A percentile compares a stretch with the other conserved stretches of the same genome.
These are phyloP conservation scores for Dictyostelium discoideum DNA, from an alignment of 78 protist genomes.

Conservation along the genomic window dicty_2.7 NC_007091.3:5077501-5078000, in stretches of 20 bases:
- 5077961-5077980: slow-evolving; percentile 23
- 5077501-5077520: too few relatives aligned
- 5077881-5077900: neutral
- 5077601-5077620: too few relatives aligned
- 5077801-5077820: slow-evolving; percentile 13
- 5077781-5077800: slow-evolving; percentile 13
- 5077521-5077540: neutral
- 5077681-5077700: neutral
- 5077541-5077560: too few relatives aligned
- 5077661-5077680: neutral
- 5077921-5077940: neutral
- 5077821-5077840: neutral
- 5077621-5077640: too few relatives aligned
- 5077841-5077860: neutral
- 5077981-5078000: neutral
- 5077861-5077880: neutral
- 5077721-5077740: too few relatives aligned
- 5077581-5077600: too few relatives aligned
- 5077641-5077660: too few relatives aligned
- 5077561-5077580: too few relatives aligned
- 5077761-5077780: neutral
- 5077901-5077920: neutral
- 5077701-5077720: too few relatives aligned
- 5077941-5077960: slow-evolving; percentile 14
- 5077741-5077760: neutral